A percentile compares a stretch with the other conserved stretches of the same genome.
phyloP scores from a whole-genome alignment of 768 basidiomycete species.

The Daedaleopsis sinensis region DNA sequence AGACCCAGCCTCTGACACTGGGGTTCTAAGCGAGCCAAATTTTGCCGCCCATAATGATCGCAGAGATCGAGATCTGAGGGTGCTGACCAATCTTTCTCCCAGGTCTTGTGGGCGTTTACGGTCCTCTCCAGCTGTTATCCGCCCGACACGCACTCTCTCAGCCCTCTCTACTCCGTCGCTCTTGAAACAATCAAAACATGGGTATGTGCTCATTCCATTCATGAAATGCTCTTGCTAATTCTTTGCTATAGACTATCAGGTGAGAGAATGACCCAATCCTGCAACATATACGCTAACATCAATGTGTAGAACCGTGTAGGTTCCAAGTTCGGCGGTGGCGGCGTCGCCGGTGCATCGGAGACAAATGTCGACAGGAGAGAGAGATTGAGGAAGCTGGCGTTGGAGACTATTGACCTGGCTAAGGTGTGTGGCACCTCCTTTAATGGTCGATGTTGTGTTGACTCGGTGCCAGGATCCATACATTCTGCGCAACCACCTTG shows the following conservation, averaged over 20 bases:
- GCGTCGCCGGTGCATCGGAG: conserved; percentile 94
- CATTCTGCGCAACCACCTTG: conserved; percentile 97
- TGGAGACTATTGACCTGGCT: conserved; percentile 97
- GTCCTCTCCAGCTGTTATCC: too few species aligned
- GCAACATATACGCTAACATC: conserved; percentile 4
- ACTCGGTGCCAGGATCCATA: conserved; percentile 78
- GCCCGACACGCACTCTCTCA: conserved; percentile 7
- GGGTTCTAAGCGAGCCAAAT: conserved; percentile 13
- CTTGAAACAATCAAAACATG: conserved; percentile 12
- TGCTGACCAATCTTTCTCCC: conserved; percentile 15
- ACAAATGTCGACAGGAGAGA: conserved; percentile 95
- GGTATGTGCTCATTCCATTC: background rate
- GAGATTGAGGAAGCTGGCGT: conserved; percentile 89
- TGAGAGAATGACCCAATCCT: conserved; percentile 30
- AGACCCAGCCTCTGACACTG: background rate
- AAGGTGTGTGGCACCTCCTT: conserved; percentile 57
- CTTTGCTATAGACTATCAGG: conserved; percentile 65
- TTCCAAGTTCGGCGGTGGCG: conserved; percentile 94
- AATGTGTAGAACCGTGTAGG: conserved; percentile 85
- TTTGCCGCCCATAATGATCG: conserved; percentile 24
- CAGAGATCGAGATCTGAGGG: conserved; percentile 6
- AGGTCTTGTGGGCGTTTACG: background rate
- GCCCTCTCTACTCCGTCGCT: background rate
- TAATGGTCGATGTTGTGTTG: background rate
- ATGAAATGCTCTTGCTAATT: background rate